These are phyloP conservation scores for Penicillium tannophilum DNA, from an alignment of 495 filamentous ascomycete genomes.

Conservation along the genomic window DNA sequence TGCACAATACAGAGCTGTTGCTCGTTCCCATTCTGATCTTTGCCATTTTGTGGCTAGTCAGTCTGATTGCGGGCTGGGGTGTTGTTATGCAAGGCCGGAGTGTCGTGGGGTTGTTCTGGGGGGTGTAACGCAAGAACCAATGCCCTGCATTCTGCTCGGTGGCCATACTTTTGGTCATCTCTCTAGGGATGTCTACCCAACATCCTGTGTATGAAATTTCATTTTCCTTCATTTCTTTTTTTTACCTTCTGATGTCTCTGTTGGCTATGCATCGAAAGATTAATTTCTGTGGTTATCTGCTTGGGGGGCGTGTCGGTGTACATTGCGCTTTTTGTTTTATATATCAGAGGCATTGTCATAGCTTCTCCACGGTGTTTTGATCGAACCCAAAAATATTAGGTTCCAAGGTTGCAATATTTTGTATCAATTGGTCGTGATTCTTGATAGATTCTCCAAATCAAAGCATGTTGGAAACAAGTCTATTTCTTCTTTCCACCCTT, in stretches of 20 bases:
- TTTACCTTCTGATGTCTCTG: conserved; percentile 8
- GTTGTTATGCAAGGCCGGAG: conserved; percentile 46
- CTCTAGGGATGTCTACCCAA: conserved; percentile 4
- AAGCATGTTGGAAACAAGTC: neutral
- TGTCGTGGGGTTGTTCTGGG: conserved; percentile 50
- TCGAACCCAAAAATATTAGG: conserved; percentile 18
- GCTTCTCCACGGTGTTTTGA: conserved; percentile 10
- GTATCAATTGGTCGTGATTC: conserved; percentile 3
- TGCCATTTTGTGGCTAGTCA: conserved; percentile 63
- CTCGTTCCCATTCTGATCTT: conserved; percentile 63
- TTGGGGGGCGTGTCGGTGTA: conserved; percentile 23
- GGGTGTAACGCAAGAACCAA: conserved; percentile 35
- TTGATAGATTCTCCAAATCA: neutral
- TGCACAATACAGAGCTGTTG: conserved; percentile 73
- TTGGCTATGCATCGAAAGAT: conserved; percentile 25
- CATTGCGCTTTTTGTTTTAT: conserved; percentile 18
- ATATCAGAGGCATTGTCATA: conserved; percentile 11
- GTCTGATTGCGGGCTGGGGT: conserved; percentile 55
- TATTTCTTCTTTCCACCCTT: conserved; percentile 46
- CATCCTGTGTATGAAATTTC: conserved; percentile 23
- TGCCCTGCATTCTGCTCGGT: conserved; percentile 3
- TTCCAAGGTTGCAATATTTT: neutral
- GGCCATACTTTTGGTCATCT: neutral
- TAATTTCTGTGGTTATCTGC: conserved; percentile 15
- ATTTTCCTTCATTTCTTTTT: conserved; percentile 13